Evolutionary conservation across 768 basidiomycete genomes (phyloP), one percentile per base, ranked within the genome.

Genomic region (Chlorophyllum brunneum): DNA sequence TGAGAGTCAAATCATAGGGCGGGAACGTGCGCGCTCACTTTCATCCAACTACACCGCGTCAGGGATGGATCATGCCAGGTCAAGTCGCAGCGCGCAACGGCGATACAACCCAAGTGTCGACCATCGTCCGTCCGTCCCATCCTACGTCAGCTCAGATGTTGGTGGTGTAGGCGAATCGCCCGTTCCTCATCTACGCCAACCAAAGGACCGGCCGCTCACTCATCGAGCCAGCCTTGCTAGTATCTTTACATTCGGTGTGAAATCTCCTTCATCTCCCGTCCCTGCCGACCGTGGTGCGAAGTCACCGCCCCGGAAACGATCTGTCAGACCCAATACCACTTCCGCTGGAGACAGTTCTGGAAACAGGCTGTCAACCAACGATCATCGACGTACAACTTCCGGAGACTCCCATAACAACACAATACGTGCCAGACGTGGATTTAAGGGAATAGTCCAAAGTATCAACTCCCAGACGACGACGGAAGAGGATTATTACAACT

Each of bases 151-250:
- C 54, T 63, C 77, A 4, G 76, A 78, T 58, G 63, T 70, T 30
- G 84, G 82, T 26, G 86, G 82, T 22, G 76, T 89, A 18, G 86
- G 86, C 24, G 83, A 85, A 55, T 79, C 83, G 0, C 88, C 88
- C 3, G 66, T 66, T 42, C 79, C 68, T 9, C 70, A 56, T 29
- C 62, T 56, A 5, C 69, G 64, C 51, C 61, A 63, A 56, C 43
- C 64, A 41, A 63, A 64, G 58, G 63, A 67, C 39, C 36, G 51
- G 26, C 56, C 48, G 36, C 48, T 58, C 5, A 55, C 56, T 46
- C 75, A 73, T 60, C 73, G 82, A 6, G 66, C 69, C n/a, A 84
- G 83, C 59, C 60, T 84, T 4, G 71, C 75, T 3, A 79, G 72
- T 62, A 67, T 83, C 44, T 80, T 85, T 29, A 53, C 51, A 5